Base-by-base conservation (phyloP, 2,329 filamentous ascomycete species). In the Pleoardoris graminearum region DNA sequence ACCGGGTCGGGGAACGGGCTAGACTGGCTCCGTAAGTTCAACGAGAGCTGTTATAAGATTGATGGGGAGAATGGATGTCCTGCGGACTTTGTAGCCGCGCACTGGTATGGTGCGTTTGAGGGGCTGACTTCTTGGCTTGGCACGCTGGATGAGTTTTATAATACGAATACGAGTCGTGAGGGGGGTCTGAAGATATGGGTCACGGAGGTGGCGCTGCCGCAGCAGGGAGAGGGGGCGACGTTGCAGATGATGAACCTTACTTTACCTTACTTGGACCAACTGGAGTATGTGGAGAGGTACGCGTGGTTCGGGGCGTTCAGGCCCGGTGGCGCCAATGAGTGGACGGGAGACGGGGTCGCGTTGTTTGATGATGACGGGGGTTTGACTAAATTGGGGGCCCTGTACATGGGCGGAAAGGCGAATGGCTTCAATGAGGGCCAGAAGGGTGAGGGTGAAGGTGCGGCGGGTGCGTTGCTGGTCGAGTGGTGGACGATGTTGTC, bases 231-330 rank as follows among this genome's bases (percentile, higher is more conserved):
- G 7, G 54, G 71, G 0, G 73, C 79, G 0, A 88, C 86, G 0
- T 82, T 90, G 61, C 61, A 68, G 0, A 91, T 90, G 74, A 91
- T 85, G 79, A 91, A 91, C 63, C 77, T 79, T 59, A 85, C 83
- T 0, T 70, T 83, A 45, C 80, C 85, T 17, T 92, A 86, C 70
- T 81, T 94, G 45, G 89, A 93, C 66, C 75, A 78, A 0, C 66
- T 85, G 22, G 75, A 80, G 49, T 80, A 71, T 65, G 75, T 77
- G 25, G 69, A 71, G 53, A 59, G 58, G 32, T 72, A 70, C 52
- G 60, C 68, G 1, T 72, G 70, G 70, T 72, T 71, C 48, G 70
- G 70, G 10, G 69, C 67, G 2, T 72, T 71, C 38, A 60, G 70
- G 30, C 55, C 60, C 0, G 50, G 64, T 12, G 68, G 71, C 46